phyloP scores from a whole-genome alignment of 768 basidiomycete genomes.

The Leccinum imitatum region DNA sequence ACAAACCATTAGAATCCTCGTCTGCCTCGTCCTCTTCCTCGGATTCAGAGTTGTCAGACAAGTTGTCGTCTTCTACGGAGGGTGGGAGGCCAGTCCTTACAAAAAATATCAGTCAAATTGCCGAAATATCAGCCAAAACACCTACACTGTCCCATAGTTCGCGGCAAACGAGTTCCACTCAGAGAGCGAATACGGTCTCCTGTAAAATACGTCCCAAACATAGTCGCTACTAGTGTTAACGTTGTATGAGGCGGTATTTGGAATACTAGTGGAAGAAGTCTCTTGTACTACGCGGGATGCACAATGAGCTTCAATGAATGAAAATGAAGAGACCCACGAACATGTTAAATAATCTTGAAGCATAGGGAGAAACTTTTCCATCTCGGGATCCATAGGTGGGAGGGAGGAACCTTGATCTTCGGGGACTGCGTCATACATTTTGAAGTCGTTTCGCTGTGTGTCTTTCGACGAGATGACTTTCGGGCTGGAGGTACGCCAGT shows the following conservation, averaged over 20 bases:
- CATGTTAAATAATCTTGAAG: slow-evolving; percentile 71
- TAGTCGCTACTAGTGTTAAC: slow-evolving; percentile 50
- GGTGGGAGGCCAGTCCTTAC: slow-evolving; percentile 64
- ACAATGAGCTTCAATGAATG: slow-evolving; percentile 1
- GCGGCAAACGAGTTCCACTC: slow-evolving; percentile 60
- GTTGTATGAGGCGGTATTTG: neutral
- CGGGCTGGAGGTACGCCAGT: slow-evolving; percentile 41
- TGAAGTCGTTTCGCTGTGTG: slow-evolving; percentile 46
- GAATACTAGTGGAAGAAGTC: slow-evolving; percentile 10
- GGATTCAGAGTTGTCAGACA: slow-evolving; percentile 62
- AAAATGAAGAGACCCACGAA: slow-evolving; percentile 31
- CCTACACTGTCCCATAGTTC: slow-evolving; percentile 65
- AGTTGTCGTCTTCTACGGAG: slow-evolving; percentile 47
- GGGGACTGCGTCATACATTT: slow-evolving; percentile 71
- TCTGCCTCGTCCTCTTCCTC: slow-evolving; percentile 75
- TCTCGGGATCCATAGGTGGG: slow-evolving; percentile 50
- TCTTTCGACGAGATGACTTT: slow-evolving; percentile 56
- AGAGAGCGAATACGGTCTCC: slow-evolving; percentile 55
- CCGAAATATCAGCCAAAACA: slow-evolving; percentile 2
- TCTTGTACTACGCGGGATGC: slow-evolving; percentile 26
- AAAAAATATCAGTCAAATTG: neutral
- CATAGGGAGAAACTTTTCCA: slow-evolving; percentile 77
- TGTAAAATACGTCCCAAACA: slow-evolving; percentile 85
- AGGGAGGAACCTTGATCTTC: slow-evolving; percentile 33
- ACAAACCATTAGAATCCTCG: slow-evolving; percentile 79